Evolutionary conservation across 805 yeast species (phyloP), one percentile per base, ranked within the genome.

Genomic region (Candida takata): DNA sequence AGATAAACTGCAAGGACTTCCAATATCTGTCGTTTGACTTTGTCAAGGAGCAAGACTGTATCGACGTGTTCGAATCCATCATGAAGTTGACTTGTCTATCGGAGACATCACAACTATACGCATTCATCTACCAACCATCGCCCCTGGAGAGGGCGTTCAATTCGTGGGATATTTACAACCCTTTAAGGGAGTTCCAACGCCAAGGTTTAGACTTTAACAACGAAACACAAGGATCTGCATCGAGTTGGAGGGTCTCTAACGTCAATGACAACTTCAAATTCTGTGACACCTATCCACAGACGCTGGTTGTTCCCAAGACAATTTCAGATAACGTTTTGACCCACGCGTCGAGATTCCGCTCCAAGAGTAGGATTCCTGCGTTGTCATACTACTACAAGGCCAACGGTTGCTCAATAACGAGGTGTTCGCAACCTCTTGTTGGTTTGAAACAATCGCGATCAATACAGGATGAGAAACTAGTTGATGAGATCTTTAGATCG

Each of bases 371-470:
- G 43, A 72, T 92, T 5, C 97, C 97, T 0, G 81, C 78, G 0
- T 60, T 92, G 28, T 73, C 88, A 2, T 92, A 87, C 57, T 79
- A 72, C 51, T 84, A 87, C 55, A 58, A 70, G 33, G 61, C 69
- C 29, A 85, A 76, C 47, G 77, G 79, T 2, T 79, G 92, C 51
- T 72, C 92, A 2, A 86, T 92, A 13, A 79, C 92, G 1, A 67
- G 98, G 39, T 84, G 95, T 49, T 69, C 97, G 3, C 98, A 92
- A 61, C 98, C 98, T 0, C 60, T 90, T 44, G 88, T 88, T 1
- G 97, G 98, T 0, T 49, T 92, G 13, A 87, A 85, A 40, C 95
- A 87, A 54, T 76, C 79, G 45, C 64, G 97, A 33, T 86, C 95
- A 3, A 69, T 84, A 19, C 98, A 92, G 57, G 98, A 92, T 64